Evolutionary conservation across 805 yeast genomes (phyloP), one percentile per base, ranked within the genome.

Genomic region (Myxozyma udenii): DNA sequence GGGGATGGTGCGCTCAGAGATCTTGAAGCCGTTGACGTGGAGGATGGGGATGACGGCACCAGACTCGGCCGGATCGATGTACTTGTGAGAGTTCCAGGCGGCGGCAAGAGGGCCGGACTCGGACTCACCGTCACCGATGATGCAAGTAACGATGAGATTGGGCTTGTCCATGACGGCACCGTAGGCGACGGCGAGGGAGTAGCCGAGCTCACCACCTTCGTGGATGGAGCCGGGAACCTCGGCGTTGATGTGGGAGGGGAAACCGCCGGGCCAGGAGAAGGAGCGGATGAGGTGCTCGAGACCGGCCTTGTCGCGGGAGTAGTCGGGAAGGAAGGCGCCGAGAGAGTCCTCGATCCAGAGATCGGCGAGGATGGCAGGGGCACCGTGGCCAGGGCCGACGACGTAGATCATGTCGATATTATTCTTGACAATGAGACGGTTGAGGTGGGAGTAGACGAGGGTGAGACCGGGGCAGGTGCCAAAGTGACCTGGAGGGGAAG

Each of bases 141-240:
- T 41, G 28, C 55, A 48, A 16, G 53, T 30, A n/a, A 47, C 60
- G 32, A 57, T 49, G 44, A 55, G 41, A 30, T 58, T 55, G 16
- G 61, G 61, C 28, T 50, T 47, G 46, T 58, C 61, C 52, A 51
- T 52, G 28, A 58, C 49, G 3, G 61, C 57, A 41, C 61, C 61
- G 37, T 51, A 58, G 9, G 60, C 33, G 23, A 55, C 60, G 5
- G 61, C 57, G 19, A 58, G 57, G 36, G 61, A 55, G 57, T 58
- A 58, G n/a, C 61, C 61, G 14, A 58, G 53, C 48, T 58, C 61
- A 41, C 61, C 61, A 24, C 61, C 61, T 33, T 58, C 61, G 51
- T 58, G 61, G 42, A 58, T 55, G 7, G 60, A 48, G 2, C 61
- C 61, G 19, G 61, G 61, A 18, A 51, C 57, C 45, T 58, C 60